These are phyloP conservation scores for Chaetomium olivaceum DNA, from an alignment of 2,329 filamentous ascomycete genomes.

Conservation along the genomic window DNA sequence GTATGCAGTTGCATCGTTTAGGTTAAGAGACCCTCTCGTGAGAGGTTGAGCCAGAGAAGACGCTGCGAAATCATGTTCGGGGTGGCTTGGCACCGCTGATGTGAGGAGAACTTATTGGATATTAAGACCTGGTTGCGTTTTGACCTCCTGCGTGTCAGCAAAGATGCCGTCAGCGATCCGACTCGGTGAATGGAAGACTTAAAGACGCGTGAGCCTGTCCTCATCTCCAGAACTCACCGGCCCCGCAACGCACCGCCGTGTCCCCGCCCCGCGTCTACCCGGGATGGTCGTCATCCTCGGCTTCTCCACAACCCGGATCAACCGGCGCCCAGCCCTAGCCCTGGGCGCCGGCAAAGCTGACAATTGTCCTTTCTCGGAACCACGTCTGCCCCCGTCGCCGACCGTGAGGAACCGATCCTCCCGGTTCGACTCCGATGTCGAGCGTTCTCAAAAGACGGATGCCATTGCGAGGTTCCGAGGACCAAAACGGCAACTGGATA, in stretches of 20 bases:
- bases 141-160: conserved; percentile 25
- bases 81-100: conserved; percentile 20
- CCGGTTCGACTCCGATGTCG: background rate
- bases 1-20: conserved; percentile 14
- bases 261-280: background rate
- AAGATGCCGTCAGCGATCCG: background rate
- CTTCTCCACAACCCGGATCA: conserved; percentile 13
- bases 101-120: conserved; percentile 15
- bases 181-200: background rate
- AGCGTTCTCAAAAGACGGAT: background rate
- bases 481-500: conserved; percentile 20
- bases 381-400: background rate
- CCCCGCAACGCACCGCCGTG: background rate
- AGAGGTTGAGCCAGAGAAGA: conserved; percentile 1
- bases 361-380: background rate
- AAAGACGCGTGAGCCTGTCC: background rate
- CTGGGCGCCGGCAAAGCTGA: background rate
- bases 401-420: background rate
- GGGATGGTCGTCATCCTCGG: conserved; percentile 4
- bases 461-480: background rate
- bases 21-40: background rate
- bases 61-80: background rate
- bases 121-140: conserved; percentile 5
- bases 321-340: background rate
- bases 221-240: background rate